Conservation (phyloP, 2,329 filamentous ascomycete genomes). For the Fonsecaea nubica region DNA sequence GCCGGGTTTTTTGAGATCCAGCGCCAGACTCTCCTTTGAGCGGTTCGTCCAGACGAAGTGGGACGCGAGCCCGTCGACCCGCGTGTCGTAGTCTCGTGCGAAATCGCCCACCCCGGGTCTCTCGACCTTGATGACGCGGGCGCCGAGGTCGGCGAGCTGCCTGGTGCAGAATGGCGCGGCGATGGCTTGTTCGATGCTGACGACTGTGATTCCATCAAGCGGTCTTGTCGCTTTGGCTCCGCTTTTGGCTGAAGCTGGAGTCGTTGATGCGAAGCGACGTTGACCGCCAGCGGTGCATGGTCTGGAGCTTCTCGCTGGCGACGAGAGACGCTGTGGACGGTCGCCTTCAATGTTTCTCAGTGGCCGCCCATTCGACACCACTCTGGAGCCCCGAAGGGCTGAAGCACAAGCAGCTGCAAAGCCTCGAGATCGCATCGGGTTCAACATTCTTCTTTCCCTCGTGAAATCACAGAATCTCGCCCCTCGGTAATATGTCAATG, state of each 20-base stretch:
- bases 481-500: no score
- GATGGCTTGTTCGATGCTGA: slow-evolving; percentile 62
- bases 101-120: slow-evolving; percentile 61
- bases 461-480: no score
- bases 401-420: background rate
- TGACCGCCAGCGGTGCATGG: background rate
- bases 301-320: background rate
- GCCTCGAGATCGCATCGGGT: background rate
- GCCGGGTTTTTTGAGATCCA: slow-evolving; percentile 55
- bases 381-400: background rate
- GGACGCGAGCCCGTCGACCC: slow-evolving; percentile 58
- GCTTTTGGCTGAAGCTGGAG: background rate
- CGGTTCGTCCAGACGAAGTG: slow-evolving; percentile 64
- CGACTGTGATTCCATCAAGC: slow-evolving; percentile 57
- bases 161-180: slow-evolving; percentile 62
- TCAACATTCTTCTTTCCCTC: no score
- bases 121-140: slow-evolving; percentile 63
- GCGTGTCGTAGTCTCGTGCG: slow-evolving; percentile 58
- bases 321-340: no score
- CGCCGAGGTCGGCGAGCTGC: slow-evolving; percentile 61
- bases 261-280: background rate
- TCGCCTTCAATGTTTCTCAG: background rate
- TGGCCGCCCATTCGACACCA: background rate
- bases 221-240: slow-evolving; percentile 37
- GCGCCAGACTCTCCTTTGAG: slow-evolving; percentile 60